A percentile compares a stretch with the other conserved stretches of the same genome.
These are phyloP conservation scores for Mycena capillaripes DNA, from an alignment of 768 basidiomycete species.

Conservation along the genomic window DNA sequence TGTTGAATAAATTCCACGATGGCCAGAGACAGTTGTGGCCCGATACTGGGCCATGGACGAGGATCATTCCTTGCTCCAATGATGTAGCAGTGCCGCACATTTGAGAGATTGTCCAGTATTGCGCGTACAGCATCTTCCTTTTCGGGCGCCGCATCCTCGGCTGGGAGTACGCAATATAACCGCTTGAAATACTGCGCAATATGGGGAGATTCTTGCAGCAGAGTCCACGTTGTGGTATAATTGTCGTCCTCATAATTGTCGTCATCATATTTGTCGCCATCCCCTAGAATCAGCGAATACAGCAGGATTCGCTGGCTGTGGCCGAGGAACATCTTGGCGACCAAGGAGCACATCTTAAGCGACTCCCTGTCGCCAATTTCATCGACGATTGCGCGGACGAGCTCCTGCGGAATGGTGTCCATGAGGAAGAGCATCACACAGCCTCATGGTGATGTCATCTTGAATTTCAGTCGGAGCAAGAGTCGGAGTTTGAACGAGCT, in stretches of 20 bases:
- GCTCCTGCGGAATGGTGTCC: neutral
- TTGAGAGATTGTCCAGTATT: neutral
- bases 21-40: neutral
- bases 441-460: too few species aligned
- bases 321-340: neutral
- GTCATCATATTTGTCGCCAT: neutral
- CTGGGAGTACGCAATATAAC: neutral
- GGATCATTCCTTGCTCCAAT: neutral
- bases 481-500: too few species aligned
- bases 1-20: neutral
- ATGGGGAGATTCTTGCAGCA: neutral
- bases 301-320: neutral
- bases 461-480: too few species aligned
- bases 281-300: neutral
- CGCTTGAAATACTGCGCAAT: neutral
- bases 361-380: neutral
- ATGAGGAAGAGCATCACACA: too few species aligned
- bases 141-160: neutral
- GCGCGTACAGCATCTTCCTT: neutral
- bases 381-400: neutral
- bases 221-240: neutral
- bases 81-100: neutral
- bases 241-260: too few species aligned
- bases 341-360: neutral
- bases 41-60: neutral